Percentiles rank a stretch among this genome's conserved stretches.
Conservation (phyloP, 2,329 filamentous ascomycete genomes). For the Botrytis porri region DNA sequence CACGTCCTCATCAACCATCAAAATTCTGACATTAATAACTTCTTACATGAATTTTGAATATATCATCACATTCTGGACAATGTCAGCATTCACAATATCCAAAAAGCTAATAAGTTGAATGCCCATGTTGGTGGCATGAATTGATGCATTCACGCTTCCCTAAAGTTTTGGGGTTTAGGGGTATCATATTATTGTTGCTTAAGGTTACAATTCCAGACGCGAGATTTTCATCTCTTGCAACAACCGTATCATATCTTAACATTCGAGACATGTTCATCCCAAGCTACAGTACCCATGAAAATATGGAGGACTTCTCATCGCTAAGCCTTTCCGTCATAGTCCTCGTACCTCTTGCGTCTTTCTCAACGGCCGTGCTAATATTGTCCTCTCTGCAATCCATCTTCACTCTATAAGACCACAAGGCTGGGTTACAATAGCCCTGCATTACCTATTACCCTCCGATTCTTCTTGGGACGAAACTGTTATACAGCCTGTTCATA, state of each 20-base stretch:
- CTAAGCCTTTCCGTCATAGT: background rate
- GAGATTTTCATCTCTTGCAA: conserved; percentile 1
- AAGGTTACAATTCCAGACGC: background rate
- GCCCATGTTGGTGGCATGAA: background rate
- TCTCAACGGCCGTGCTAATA: background rate
- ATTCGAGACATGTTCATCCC: background rate
- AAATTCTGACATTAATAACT: background rate
- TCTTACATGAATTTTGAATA: background rate
- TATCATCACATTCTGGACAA: background rate
- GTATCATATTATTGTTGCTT: background rate
- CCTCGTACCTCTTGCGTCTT: background rate
- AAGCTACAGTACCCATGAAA: background rate
- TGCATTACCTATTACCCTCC: background rate
- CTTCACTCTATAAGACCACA: background rate
- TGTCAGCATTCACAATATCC: background rate
- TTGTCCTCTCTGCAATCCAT: background rate
- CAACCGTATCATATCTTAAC: conserved; percentile 5
- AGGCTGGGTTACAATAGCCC: background rate
- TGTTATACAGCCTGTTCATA: background rate
- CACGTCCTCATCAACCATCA: background rate
- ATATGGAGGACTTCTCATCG: background rate
- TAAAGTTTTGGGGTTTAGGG: background rate
- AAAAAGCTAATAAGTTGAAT: no score
- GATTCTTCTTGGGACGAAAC: background rate
- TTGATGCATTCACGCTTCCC: background rate